phyloP scores from a whole-genome alignment of 306 rosid species.

The Arachis hypogaea region DNA sequence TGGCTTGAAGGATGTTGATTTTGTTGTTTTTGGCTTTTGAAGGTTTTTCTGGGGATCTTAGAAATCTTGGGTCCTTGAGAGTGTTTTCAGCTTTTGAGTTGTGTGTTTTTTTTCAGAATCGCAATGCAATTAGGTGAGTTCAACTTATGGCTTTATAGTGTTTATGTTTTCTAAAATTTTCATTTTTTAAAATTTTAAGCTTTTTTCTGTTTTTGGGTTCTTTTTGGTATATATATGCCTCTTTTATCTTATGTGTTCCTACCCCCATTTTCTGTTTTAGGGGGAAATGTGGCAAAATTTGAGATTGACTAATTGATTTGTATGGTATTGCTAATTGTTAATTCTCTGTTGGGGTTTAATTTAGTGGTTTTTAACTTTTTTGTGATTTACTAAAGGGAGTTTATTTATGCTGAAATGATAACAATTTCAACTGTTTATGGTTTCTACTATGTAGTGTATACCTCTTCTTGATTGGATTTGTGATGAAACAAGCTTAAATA shows the following conservation, averaged over 20 bases:
- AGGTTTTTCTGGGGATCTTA: slow-evolving; percentile 32
- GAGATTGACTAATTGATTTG: background rate
- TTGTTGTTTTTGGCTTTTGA: slow-evolving; percentile 36
- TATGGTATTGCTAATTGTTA: slow-evolving; percentile 17
- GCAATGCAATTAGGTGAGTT: slow-evolving; percentile 60
- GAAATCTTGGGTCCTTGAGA: slow-evolving; percentile 31
- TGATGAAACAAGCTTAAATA: slow-evolving; percentile 9
- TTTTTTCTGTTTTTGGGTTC: background rate
- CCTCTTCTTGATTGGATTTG: slow-evolving; percentile 5
- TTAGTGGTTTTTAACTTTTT: background rate
- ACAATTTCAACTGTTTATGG: background rate
- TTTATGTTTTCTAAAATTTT: background rate
- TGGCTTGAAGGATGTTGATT: slow-evolving; percentile 43
- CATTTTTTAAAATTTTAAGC: background rate
- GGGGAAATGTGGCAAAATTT: background rate
- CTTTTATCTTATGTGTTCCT: background rate
- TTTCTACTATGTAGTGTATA: slow-evolving; percentile 1
- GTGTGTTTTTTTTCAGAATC: slow-evolving; percentile 2
- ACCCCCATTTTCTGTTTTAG: background rate
- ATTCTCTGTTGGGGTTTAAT: background rate
- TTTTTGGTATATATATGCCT: no score
- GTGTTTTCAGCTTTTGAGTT: slow-evolving; percentile 41
- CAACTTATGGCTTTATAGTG: background rate
- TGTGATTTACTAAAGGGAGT: slow-evolving; percentile 18
- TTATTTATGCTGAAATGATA: slow-evolving; percentile 29